Evolutionary conservation across 495 filamentous ascomycete species (phyloP).

Genomic region (Oleoguttula mirabilis): DNA sequence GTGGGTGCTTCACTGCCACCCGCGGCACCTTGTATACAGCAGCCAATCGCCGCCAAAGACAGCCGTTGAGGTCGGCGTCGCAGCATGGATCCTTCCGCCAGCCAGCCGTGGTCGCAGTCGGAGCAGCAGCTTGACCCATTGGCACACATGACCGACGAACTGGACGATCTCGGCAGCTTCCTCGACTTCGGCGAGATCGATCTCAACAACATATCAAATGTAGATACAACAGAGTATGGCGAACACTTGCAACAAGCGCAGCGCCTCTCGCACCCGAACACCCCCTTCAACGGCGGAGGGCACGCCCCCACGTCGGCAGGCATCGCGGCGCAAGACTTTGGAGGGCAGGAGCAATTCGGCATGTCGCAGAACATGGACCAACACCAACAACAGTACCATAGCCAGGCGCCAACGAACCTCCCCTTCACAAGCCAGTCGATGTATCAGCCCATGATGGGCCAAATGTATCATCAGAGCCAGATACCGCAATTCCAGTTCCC

Average conservation of each 20-base stretch:
- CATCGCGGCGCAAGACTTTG: conserved; percentile 12
- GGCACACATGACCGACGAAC: conserved; percentile 12
- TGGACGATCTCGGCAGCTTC: conserved; percentile 18
- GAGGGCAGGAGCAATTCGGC: conserved; percentile 8
- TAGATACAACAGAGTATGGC: not conserved
- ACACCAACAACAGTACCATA: conserved; percentile 2
- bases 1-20: no score
- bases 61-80: no score
- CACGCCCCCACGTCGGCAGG: not conserved
- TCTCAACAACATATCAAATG: conserved; percentile 14
- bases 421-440: conserved; percentile 10
- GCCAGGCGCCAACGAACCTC: conserved; percentile 1
- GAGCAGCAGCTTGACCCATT: conserved; percentile 15
- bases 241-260: conserved; percentile 10
- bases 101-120: conserved; percentile 13
- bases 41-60: no score
- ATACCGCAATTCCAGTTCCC: conserved; percentile 8
- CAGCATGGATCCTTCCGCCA: conserved; percentile 8
- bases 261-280: conserved; percentile 5
- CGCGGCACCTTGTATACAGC: no score
- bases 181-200: conserved; percentile 23
- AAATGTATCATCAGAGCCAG: conserved; percentile 1
- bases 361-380: conserved; percentile 5
- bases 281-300: conserved; percentile 4
- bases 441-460: conserved; percentile 13